These are phyloP conservation scores for Achaetomium macrosporum DNA, from an alignment of 2,329 filamentous ascomycete species.

Conservation along the genomic window DNA sequence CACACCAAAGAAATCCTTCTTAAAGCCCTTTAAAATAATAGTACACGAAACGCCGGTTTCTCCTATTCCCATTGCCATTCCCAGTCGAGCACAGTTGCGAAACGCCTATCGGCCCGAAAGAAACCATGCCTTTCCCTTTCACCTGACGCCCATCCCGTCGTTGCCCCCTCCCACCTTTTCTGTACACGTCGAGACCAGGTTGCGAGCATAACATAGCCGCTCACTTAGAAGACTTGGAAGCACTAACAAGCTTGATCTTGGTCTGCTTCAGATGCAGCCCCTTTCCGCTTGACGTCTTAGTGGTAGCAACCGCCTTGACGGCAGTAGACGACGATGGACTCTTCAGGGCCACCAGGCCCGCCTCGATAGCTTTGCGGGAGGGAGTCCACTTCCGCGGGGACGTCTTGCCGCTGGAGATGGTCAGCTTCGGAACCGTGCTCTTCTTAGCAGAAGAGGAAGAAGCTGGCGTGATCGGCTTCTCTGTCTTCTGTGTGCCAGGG, in stretches of 20 bases:
- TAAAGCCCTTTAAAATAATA: too few species aligned
- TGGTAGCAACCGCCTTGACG: not conserved
- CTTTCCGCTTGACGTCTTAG: not conserved
- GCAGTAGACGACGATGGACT: not conserved
- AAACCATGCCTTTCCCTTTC: too few species aligned
- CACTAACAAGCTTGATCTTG: constrained; percentile 3
- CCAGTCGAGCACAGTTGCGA: too few species aligned
- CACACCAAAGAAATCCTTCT: too few species aligned
- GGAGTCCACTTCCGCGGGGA: constrained; percentile 22
- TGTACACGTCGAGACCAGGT: not conserved
- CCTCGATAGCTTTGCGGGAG: constrained; percentile 22
- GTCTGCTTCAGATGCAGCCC: not conserved
- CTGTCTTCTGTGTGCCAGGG: not conserved
- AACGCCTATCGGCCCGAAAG: too few species aligned
- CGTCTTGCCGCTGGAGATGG: constrained; percentile 8
- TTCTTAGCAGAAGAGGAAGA: not conserved
- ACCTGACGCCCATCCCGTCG: too few species aligned
- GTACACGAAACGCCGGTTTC: too few species aligned
- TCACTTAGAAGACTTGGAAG: not conserved
- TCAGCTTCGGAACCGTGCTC: not conserved
- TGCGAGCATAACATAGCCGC: not conserved
- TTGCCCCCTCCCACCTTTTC: too few species aligned
- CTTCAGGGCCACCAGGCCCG: not conserved
- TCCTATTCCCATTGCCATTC: too few species aligned
- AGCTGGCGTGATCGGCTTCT: not conserved